These are phyloP conservation scores for Diaporthe sp. DNA, from an alignment of 2,329 filamentous ascomycete genomes.

Conservation along the genomic window DNA sequence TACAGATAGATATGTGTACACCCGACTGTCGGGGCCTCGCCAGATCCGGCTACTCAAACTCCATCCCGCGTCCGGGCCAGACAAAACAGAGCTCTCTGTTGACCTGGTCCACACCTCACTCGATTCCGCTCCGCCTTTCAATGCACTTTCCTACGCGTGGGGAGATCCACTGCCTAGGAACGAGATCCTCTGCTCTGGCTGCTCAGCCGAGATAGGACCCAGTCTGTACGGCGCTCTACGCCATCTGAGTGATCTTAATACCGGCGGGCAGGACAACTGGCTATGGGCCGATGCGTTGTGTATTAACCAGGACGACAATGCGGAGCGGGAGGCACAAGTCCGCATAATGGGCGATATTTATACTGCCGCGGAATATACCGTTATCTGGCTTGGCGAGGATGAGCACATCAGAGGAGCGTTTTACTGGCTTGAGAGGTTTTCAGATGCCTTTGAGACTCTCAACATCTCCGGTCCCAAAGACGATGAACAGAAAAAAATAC, in stretches of 20 bases:
- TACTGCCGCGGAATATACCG: background rate
- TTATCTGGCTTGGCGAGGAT: conserved; percentile 24
- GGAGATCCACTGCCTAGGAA: background rate
- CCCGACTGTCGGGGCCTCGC: background rate
- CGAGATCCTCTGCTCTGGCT: background rate
- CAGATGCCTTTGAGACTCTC: background rate
- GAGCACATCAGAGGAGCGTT: background rate
- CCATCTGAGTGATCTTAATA: background rate
- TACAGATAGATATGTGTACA: background rate
- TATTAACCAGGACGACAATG: conserved; percentile 16
- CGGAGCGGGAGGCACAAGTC: conserved; percentile 10
- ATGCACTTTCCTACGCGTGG: background rate
- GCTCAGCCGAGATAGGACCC: background rate
- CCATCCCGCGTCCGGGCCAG: background rate
- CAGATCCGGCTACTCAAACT: background rate
- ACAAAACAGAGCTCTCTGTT: background rate
- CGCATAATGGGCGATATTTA: conserved; percentile 22
- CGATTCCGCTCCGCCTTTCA: background rate
- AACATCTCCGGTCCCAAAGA: background rate
- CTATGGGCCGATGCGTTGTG: conserved; percentile 33
- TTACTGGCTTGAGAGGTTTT: background rate
- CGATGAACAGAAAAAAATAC: background rate
- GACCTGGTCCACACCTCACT: background rate
- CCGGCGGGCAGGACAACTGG: background rate
- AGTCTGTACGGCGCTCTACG: background rate